A percentile compares a stretch with the other conserved stretches of the same genome.
Conservation (phyloP, 495 filamentous ascomycete genomes). For the Aspergillus kassunensis region DNA sequence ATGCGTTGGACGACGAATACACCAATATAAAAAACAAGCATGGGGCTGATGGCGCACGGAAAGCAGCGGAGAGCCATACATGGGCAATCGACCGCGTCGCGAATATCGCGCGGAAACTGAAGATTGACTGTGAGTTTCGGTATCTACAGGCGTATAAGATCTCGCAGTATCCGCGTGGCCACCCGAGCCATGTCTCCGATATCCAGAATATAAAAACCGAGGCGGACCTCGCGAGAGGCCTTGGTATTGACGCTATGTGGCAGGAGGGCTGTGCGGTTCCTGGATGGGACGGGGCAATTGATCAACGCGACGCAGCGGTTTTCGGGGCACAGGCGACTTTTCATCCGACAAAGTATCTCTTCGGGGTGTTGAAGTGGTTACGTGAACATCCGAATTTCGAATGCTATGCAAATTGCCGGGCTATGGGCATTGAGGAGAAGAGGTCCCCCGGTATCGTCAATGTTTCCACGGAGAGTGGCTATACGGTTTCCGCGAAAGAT, state of each 20-base stretch:
- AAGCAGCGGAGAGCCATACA: constrained; percentile 50
- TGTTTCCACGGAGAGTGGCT: too few species aligned
- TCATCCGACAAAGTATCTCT: constrained; percentile 54
- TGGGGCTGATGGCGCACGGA: constrained; percentile 41
- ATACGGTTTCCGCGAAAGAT: too few species aligned
- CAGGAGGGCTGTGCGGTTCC: constrained; percentile 30
- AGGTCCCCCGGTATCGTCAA: too few species aligned
- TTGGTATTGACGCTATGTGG: constrained; percentile 43
- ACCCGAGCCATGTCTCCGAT: constrained; percentile 39
- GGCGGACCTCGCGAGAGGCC: constrained; percentile 32
- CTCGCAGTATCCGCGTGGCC: constrained; percentile 29
- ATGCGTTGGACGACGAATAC: constrained; percentile 51
- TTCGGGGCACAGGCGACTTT: constrained; percentile 52
- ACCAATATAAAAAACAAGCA: constrained; percentile 48
- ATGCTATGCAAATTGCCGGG: constrained; percentile 39
- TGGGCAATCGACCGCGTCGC: constrained; percentile 51
- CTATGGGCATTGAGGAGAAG: too few species aligned
- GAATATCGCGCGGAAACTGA: constrained; percentile 41
- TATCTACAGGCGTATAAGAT: constrained; percentile 43
- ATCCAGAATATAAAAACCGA: constrained; percentile 35
- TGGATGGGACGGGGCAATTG: constrained; percentile 45
- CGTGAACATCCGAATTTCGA: constrained; percentile 47
- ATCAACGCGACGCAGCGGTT: constrained; percentile 48
- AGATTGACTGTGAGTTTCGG: constrained; percentile 55
- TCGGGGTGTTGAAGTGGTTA: constrained; percentile 48